A percentile compares a stretch with the other conserved stretches of the same genome.
These are phyloP conservation scores for Lichtheimia ornata DNA, from an alignment of 371 early-diverging fungal species.

Conservation along the genomic window DNA sequence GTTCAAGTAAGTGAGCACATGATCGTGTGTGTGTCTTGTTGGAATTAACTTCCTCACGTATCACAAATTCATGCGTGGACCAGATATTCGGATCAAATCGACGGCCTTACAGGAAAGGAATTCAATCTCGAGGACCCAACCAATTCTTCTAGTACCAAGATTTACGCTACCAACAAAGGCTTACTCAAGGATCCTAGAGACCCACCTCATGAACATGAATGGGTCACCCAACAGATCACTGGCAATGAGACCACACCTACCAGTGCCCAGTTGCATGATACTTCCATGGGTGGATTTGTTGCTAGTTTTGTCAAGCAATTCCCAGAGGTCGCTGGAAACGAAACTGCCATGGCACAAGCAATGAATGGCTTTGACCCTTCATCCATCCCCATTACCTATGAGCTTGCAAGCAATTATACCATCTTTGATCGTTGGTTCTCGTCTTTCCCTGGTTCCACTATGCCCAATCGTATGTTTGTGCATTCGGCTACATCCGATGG, in stretches of 20 bases:
- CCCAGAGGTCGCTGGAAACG: constrained; percentile 16
- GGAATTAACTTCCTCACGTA: not conserved
- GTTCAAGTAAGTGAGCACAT: constrained; percentile 19
- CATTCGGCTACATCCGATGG: constrained; percentile 29
- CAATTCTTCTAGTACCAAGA: constrained; percentile 16
- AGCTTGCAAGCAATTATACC: constrained; percentile 30
- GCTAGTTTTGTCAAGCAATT: constrained; percentile 17
- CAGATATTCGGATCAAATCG: constrained; percentile 14
- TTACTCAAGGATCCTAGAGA: constrained; percentile 27
- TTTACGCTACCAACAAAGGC: constrained; percentile 24
- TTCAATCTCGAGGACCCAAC: constrained; percentile 22
- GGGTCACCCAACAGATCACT: constrained; percentile 23
- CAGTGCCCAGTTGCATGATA: constrained; percentile 5
- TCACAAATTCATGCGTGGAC: not conserved
- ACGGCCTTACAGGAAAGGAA: constrained; percentile 24
- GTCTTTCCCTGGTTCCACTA: constrained; percentile 32
- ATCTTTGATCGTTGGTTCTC: constrained; percentile 31
- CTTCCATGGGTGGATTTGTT: constrained; percentile 33
- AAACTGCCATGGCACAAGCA: constrained; percentile 20
- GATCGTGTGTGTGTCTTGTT: not conserved
- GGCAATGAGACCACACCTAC: constrained; percentile 19
- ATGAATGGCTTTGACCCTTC: constrained; percentile 30
- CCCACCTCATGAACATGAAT: constrained; percentile 20
- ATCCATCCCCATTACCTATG: constrained; percentile 28
- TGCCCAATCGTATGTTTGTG: constrained; percentile 36